These are phyloP conservation scores for Podaxis sp. DNA, from an alignment of 768 basidiomycete genomes.

Conservation along the genomic window DNA sequence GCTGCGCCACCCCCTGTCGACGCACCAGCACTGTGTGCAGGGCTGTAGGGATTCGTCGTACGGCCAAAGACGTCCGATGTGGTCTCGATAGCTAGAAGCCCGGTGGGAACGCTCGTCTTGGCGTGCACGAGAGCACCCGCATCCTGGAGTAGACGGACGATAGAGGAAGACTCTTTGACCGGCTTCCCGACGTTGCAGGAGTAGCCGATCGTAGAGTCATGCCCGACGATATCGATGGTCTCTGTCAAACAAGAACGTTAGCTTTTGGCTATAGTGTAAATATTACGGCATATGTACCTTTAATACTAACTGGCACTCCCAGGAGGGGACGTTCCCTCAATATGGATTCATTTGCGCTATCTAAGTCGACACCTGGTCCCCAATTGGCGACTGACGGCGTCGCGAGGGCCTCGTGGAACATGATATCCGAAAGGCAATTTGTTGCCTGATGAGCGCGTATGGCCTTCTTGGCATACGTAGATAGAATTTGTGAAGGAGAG, in stretches of 20 bases:
- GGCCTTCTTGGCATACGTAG: slow-evolving; percentile 50
- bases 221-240: slow-evolving; percentile 51
- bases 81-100: slow-evolving; percentile 57
- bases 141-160: slow-evolving; percentile 56
- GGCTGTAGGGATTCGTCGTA: slow-evolving; percentile 64
- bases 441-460: slow-evolving; percentile 54
- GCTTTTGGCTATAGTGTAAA: slow-evolving; percentile 9
- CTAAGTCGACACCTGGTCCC: slow-evolving; percentile 38
- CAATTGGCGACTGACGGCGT: slow-evolving; percentile 39
- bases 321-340: slow-evolving; percentile 48
- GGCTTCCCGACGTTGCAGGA: slow-evolving; percentile 50
- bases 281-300: slow-evolving; percentile 39
- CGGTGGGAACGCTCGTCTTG: slow-evolving; percentile 63
- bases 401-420: slow-evolving; percentile 48
- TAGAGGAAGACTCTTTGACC: slow-evolving; percentile 44
- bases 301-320: slow-evolving; percentile 69
- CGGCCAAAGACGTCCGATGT: slow-evolving; percentile 60
- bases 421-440: slow-evolving; percentile 69
- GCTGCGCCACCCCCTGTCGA: slow-evolving; percentile 73
- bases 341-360: slow-evolving; percentile 17
- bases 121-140: slow-evolving; percentile 64
- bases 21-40: slow-evolving; percentile 53
- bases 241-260: slow-evolving; percentile 26
- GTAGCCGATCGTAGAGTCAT: slow-evolving; percentile 64
- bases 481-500: slow-evolving; percentile 37